phyloP scores from a whole-genome alignment of 2,329 filamentous ascomycete genomes.

The Neonectria faginata region DNA sequence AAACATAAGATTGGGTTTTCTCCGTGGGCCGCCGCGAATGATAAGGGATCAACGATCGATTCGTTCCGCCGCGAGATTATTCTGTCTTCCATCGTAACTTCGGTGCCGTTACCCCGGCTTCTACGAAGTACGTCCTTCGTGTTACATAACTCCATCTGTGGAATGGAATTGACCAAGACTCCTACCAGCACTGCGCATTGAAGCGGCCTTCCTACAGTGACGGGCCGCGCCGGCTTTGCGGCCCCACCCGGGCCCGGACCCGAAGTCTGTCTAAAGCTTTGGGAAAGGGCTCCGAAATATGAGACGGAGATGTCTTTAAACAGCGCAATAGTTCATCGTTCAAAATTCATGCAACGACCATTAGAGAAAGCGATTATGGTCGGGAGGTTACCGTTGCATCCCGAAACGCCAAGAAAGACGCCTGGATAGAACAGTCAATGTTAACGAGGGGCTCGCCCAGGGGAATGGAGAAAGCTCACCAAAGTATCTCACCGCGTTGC shows the following conservation, averaged over 20 bases:
- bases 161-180: background rate
- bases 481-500: constrained; percentile 47
- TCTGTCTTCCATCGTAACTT: too few species aligned
- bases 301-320: background rate
- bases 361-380: constrained; percentile 33
- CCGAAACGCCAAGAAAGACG: constrained; percentile 34
- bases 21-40: background rate
- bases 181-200: background rate
- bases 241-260: constrained; percentile 4
- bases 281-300: background rate
- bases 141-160: too few species aligned
- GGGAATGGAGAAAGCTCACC: constrained; percentile 7
- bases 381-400: constrained; percentile 32
- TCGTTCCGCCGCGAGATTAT: background rate
- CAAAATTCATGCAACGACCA: background rate
- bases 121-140: too few species aligned
- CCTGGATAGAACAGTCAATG: background rate
- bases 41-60: background rate
- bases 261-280: background rate
- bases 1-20: too few species aligned
- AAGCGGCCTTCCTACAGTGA: background rate
- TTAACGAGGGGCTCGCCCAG: background rate
- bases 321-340: too few species aligned
- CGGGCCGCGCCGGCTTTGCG: background rate
- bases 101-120: too few species aligned